A percentile compares a stretch with the other conserved stretches of the same genome.
These are phyloP conservation scores for Arthrinium puccinioides DNA, from an alignment of 2,329 filamentous ascomycete genomes.

Conservation along the genomic window DNA sequence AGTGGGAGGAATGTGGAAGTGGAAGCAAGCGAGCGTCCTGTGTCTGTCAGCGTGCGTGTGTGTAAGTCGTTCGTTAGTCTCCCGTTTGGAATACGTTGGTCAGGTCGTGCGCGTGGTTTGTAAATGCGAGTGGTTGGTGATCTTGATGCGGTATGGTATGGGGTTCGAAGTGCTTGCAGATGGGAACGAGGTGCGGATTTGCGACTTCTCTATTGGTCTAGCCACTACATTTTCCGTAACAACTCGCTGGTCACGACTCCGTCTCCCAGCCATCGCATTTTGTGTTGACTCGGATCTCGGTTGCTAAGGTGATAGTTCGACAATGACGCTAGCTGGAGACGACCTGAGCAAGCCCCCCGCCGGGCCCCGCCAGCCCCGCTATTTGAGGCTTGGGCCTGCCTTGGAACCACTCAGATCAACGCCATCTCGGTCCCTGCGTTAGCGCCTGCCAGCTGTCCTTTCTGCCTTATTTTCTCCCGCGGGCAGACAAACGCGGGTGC, in stretches of 20 bases:
- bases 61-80: constrained; percentile 2
- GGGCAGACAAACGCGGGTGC: too few species aligned
- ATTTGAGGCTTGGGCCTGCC: constrained; percentile 1
- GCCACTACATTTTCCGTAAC: constrained; percentile 1
- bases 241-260: background rate
- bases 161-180: background rate
- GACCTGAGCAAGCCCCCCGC: background rate
- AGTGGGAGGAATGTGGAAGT: background rate
- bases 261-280: constrained; percentile 4
- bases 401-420: background rate
- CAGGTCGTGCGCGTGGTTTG: background rate
- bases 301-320: constrained; percentile 1
- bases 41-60: background rate
- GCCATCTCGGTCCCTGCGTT: background rate
- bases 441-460: background rate
- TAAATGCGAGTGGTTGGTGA: background rate
- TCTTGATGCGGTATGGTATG: constrained; percentile 1
- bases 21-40: background rate
- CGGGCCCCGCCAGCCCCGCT: background rate
- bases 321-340: background rate
- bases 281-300: constrained; percentile 1
- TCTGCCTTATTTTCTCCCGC: too few species aligned
- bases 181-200: background rate
- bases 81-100: background rate
- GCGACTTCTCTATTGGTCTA: constrained; percentile 1